A percentile compares a stretch with the other conserved stretches of the same genome.
These are phyloP conservation scores for Mucuna pruriens DNA, from an alignment of 306 rosid species.

Conservation along the genomic window DNA sequence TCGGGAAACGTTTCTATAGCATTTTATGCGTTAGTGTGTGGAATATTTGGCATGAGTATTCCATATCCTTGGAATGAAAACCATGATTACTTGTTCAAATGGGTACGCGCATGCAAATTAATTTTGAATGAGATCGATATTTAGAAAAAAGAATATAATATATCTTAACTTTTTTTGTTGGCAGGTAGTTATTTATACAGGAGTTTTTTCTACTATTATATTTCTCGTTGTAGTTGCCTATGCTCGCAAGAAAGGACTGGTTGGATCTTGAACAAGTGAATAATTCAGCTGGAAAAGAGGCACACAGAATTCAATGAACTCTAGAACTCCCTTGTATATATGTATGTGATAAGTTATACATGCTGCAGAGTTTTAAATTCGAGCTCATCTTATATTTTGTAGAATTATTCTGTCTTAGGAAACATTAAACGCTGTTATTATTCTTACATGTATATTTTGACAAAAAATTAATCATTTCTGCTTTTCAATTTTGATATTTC, in stretches of 20 bases:
- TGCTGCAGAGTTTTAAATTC: no score
- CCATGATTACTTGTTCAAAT: slow-evolving; percentile 70
- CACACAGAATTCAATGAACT: neutral
- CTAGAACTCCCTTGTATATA: neutral
- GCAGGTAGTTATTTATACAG: slow-evolving; percentile 64
- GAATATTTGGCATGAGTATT: slow-evolving; percentile 74
- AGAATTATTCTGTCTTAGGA: no score
- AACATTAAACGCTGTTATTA: no score
- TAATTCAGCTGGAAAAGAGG: slow-evolving; percentile 1
- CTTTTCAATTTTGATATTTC: no score
- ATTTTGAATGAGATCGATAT: slow-evolving; percentile 1
- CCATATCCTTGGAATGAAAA: slow-evolving; percentile 57
- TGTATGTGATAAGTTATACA: no score
- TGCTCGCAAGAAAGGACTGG: slow-evolving; percentile 74
- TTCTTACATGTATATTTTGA: no score
- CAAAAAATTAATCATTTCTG: no score
- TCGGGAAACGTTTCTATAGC: slow-evolving; percentile 63
- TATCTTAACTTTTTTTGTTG: neutral
- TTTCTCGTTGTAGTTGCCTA: slow-evolving; percentile 49
- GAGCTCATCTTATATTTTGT: neutral
- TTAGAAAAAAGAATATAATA: neutral
- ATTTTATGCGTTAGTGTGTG: slow-evolving; percentile 63
- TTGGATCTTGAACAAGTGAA: slow-evolving; percentile 53
- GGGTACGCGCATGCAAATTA: slow-evolving; percentile 55
- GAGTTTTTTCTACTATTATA: slow-evolving; percentile 27